A percentile compares a stretch with the other conserved stretches of the same genome.
phyloP scores from a whole-genome alignment of 495 filamentous ascomycete genomes.

The Pyronema domesticum region DNA sequence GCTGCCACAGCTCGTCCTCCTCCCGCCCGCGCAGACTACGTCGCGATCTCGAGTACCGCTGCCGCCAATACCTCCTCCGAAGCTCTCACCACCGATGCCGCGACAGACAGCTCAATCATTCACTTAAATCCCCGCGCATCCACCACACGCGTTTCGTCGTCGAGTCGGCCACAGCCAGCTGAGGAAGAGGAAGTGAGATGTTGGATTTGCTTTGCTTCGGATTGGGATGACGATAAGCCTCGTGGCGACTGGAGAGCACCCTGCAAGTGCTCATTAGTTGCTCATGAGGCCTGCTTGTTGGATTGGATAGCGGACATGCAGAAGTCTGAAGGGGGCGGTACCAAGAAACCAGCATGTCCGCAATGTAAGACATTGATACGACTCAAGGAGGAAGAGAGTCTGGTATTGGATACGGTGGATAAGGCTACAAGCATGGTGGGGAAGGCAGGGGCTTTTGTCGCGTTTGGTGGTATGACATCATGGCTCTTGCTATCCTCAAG shows the following conservation, averaged over 20 bases:
- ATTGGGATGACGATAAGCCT: slow-evolving; percentile 57
- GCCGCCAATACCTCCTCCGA: not conserved
- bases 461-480: slow-evolving; percentile 5
- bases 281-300: slow-evolving; percentile 77
- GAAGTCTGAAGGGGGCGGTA: slow-evolving; percentile 34
- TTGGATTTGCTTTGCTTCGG: slow-evolving; percentile 72
- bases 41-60: not conserved
- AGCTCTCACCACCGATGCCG: not conserved
- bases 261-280: slow-evolving; percentile 73
- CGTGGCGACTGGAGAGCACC: slow-evolving; percentile 63
- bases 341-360: slow-evolving; percentile 47
- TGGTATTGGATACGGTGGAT: slow-evolving; percentile 22
- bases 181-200: slow-evolving; percentile 38
- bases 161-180: slow-evolving; percentile 3
- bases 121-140: slow-evolving; percentile 8
- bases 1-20: no score
- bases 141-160: not conserved
- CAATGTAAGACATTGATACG: slow-evolving; percentile 71
- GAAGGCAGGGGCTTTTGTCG: slow-evolving; percentile 13
- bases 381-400: slow-evolving; percentile 29
- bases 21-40: no score
- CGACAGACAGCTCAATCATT: slow-evolving; percentile 4
- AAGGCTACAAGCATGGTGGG: slow-evolving; percentile 16
- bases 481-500: not conserved
- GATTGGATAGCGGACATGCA: slow-evolving; percentile 82